These are phyloP conservation scores for Allium cepa DNA, from an alignment of 106 monocot species.

Conservation along the genomic window DNA sequence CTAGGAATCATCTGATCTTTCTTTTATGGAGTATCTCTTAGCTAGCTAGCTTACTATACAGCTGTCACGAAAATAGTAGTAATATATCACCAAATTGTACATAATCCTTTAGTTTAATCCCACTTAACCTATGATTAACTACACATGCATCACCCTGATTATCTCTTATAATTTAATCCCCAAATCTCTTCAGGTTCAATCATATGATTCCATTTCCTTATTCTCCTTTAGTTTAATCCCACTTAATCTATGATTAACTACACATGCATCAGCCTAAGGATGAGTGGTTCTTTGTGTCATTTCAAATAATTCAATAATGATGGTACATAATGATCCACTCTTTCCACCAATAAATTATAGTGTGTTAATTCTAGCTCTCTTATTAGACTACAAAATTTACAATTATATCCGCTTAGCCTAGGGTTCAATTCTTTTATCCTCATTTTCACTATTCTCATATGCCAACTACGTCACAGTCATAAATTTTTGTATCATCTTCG, in stretches of 20 bases:
- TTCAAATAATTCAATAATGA: too few species aligned
- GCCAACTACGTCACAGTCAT: too few species aligned
- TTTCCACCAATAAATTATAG: too few species aligned
- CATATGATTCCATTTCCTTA: neutral
- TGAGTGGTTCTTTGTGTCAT: neutral
- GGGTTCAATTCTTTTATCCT: too few species aligned
- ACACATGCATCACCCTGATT: neutral
- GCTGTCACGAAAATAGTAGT: neutral
- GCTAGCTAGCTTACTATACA: neutral
- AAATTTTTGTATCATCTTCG: too few species aligned
- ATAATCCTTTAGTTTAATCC: too few species aligned
- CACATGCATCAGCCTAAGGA: neutral
- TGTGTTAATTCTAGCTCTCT: too few species aligned
- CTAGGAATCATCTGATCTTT: neutral
- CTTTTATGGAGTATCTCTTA: neutral
- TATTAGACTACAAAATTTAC: too few species aligned
- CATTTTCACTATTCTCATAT: too few species aligned
- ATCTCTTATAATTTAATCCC: too few species aligned
- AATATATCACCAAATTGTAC: neutral
- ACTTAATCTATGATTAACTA: neutral
- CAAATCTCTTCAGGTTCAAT: neutral
- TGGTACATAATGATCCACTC: too few species aligned
- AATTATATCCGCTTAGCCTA: too few species aligned
- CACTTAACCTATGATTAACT: neutral
- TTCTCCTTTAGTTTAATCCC: neutral